Conservation (phyloP, 805 yeast species). For the Candida awuae region DNA sequence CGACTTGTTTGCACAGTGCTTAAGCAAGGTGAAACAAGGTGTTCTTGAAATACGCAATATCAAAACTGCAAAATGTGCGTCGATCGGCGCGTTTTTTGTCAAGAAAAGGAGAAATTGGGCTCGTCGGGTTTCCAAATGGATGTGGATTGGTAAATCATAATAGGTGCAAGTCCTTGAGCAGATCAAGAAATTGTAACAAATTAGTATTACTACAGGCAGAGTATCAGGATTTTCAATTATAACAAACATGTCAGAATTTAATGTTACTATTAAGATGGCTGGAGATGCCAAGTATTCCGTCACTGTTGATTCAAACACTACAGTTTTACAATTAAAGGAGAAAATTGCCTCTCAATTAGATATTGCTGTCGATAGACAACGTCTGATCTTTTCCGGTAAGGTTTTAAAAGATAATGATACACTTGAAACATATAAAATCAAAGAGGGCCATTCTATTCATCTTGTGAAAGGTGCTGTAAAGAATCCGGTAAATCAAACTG, state of each 20-base stretch:
- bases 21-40: too few relatives aligned
- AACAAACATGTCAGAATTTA: conserved; percentile 14
- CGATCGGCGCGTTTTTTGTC: too few relatives aligned
- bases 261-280: conserved; percentile 30
- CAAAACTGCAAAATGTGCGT: too few relatives aligned
- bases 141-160: too few relatives aligned
- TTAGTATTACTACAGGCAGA: too few relatives aligned
- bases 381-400: conserved; percentile 89
- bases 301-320: conserved; percentile 40
- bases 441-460: conserved; percentile 81
- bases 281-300: conserved; percentile 78
- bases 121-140: too few relatives aligned
- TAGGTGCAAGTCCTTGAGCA: too few relatives aligned
- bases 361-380: conserved; percentile 70
- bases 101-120: too few relatives aligned
- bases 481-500: too few relatives aligned
- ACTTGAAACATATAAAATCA: conserved; percentile 68
- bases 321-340: conserved; percentile 64
- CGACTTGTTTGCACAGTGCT: too few relatives aligned
- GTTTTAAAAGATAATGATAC: conserved; percentile 82
- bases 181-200: too few relatives aligned
- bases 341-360: conserved; percentile 52
- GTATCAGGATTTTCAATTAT: neutral
- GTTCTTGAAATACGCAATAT: too few relatives aligned
- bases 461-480: conserved; percentile 71